Conservation (phyloP, 1,284 basidiomycete genomes). For the Pterula multifida region DNA sequence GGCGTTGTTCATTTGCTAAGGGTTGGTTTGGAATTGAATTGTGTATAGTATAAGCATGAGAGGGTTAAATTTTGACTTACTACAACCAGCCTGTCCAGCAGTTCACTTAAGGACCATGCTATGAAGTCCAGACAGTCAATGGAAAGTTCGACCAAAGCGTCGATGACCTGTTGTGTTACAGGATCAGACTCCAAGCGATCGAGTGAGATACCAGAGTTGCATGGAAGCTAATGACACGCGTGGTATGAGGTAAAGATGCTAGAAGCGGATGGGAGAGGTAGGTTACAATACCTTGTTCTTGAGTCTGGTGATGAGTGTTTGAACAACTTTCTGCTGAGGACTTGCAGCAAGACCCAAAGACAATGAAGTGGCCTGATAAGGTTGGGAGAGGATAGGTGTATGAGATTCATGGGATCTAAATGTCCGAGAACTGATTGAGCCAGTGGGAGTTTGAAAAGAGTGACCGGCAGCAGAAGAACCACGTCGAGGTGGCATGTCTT, state of each 20-base stretch:
- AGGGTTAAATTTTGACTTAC: slow-evolving; percentile 14
- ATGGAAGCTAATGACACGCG: slow-evolving; percentile 53
- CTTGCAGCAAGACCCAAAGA: slow-evolving; percentile 27
- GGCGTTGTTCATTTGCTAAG: slow-evolving; percentile 7
- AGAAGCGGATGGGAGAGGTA: neutral
- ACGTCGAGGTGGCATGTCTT: slow-evolving; percentile 31
- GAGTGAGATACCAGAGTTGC: slow-evolving; percentile 66
- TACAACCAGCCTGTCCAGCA: slow-evolving; percentile 51
- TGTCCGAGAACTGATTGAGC: slow-evolving; percentile 20
- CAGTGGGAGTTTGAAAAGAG: slow-evolving; percentile 6
- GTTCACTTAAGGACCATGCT: slow-evolving; percentile 62
- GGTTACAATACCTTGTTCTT: slow-evolving; percentile 46
- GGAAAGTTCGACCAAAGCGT: slow-evolving; percentile 70
- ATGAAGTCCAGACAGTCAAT: slow-evolving; percentile 69
- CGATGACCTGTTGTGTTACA: slow-evolving; percentile 61
- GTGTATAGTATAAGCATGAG: neutral
- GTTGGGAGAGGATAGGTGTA: slow-evolving; percentile 24
- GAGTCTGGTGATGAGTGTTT: slow-evolving; percentile 58
- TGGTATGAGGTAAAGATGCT: neutral
- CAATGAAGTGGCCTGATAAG: slow-evolving; percentile 19
- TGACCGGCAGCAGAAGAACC: slow-evolving; percentile 32
- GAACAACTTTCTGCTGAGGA: slow-evolving; percentile 63
- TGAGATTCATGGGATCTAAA: slow-evolving; percentile 41
- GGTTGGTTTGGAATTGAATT: slow-evolving; percentile 19
- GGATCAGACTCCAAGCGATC: slow-evolving; percentile 66